Conservation (phyloP, 2,329 filamentous ascomycete species). For the Fusarium irregulare region DNA sequence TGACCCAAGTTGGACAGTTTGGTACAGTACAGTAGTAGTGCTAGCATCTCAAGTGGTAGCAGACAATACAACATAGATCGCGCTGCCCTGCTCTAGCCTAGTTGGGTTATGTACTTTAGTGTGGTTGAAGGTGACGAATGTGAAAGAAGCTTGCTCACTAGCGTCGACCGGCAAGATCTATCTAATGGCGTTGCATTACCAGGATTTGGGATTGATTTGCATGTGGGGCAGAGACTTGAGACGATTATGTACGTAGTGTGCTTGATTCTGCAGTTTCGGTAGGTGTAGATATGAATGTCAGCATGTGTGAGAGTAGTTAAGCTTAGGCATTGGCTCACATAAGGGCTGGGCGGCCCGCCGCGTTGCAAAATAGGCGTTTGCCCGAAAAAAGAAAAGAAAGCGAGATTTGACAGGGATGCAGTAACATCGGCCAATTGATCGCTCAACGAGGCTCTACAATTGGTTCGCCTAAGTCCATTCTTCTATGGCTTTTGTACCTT, state of each 20-base stretch:
- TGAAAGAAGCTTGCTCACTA: slow-evolving; percentile 17
- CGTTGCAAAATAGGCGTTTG: slow-evolving; percentile 14
- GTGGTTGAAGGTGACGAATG: not conserved
- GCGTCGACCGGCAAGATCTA: slow-evolving; percentile 21
- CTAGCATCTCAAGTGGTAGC: slow-evolving; percentile 18
- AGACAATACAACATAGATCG: slow-evolving; percentile 12
- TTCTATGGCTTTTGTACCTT: not conserved
- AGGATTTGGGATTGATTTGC: slow-evolving; percentile 10
- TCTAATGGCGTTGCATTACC: slow-evolving; percentile 35
- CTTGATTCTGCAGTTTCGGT: not conserved
- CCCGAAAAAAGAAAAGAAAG: slow-evolving; percentile 19
- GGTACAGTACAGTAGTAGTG: not conserved
- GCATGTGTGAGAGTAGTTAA: slow-evolving; percentile 1
- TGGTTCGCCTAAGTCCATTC: not conserved
- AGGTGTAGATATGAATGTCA: not conserved
- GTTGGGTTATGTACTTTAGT: not conserved
- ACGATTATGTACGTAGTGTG: not conserved
- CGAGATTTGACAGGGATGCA: slow-evolving; percentile 41
- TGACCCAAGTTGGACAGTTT: not conserved
- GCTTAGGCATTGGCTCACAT: slow-evolving; percentile 19
- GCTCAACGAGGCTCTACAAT: not conserved
- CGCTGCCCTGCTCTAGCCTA: not conserved
- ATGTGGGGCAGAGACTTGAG: slow-evolving; percentile 3
- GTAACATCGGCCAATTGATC: slow-evolving; percentile 9
- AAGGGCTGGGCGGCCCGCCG: slow-evolving; percentile 31